A percentile compares a stretch with the other conserved stretches of the same genome.
These are phyloP conservation scores for Panicum virgatum DNA, from an alignment of 202 grass and related monocot species.

Conservation along the genomic window DNA sequence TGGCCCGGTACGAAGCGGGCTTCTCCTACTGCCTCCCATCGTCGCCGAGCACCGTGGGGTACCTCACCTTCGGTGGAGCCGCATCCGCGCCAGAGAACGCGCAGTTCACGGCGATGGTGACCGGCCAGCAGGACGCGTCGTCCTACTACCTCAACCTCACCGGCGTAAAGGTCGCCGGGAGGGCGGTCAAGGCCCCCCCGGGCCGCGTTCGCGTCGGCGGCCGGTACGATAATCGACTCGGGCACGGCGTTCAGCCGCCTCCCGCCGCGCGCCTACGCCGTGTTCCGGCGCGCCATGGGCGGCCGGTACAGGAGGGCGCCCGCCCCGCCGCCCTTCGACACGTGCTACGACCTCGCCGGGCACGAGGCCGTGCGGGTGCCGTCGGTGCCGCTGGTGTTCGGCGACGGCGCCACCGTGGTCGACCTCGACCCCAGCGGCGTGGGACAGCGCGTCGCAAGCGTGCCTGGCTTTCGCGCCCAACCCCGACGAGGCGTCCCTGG, in stretches of 20 bases:
- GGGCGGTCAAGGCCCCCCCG: slow-evolving; percentile 19
- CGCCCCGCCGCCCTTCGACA: slow-evolving; percentile 54
- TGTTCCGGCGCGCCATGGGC: slow-evolving; percentile 49
- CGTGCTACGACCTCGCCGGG: slow-evolving; percentile 72
- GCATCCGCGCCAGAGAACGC: slow-evolving; percentile 1
- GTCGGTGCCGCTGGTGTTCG: slow-evolving; percentile 59
- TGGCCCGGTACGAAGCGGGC: slow-evolving; percentile 28
- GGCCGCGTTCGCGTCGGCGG: slow-evolving; percentile 21
- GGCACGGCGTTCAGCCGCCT: slow-evolving; percentile 81
- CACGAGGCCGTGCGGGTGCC: slow-evolving; percentile 45
- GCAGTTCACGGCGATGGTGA: slow-evolving; percentile 55
- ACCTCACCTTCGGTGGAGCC: slow-evolving; percentile 49
- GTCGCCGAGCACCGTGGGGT: slow-evolving; percentile 47
- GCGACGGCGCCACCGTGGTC: slow-evolving; percentile 37
- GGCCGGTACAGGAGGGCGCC: slow-evolving; percentile 42
- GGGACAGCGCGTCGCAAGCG: slow-evolving; percentile 27
- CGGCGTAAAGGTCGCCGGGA: slow-evolving; percentile 52
- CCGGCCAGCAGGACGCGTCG: neutral
- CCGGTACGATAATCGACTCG: slow-evolving; percentile 67
- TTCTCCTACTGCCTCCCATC: slow-evolving; percentile 91
- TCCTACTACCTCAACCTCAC: slow-evolving; percentile 64
- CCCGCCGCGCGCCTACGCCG: slow-evolving; percentile 50
- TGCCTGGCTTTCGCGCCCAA: slow-evolving; percentile 67
- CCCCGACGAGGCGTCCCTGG: neutral
- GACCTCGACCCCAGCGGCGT: slow-evolving; percentile 43